Base-by-base conservation (phyloP, 306 rosid genomes). In the Quercus ilex region DNA sequence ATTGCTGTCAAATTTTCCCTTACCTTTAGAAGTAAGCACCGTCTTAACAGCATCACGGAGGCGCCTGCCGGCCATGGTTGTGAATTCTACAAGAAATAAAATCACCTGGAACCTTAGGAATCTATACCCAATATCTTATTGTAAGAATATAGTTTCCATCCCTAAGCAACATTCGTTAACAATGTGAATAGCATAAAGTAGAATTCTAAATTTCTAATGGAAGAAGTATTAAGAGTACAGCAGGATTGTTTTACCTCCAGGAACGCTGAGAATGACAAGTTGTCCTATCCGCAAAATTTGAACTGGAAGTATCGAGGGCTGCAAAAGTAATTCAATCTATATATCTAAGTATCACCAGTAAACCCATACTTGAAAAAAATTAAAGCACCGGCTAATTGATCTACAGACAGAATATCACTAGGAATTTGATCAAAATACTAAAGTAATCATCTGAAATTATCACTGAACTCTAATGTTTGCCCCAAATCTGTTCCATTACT, bases 31-130 rank as follows among this genome's bases (percentile, higher is more conserved):
- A 33, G 82, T 82, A 28, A 94, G 89, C 72, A 82, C 90, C 0
- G 80, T 77, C 87, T 78, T 90, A 82, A 94, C 97, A 65, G 96
- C 92, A 81, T 94, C 91, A n/a, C 96, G 96, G 46, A 94, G 96
- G 41, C 90, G 97, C 86, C 97, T 88, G 43, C 98, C 97, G 58
- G 98, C 98, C 98, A 94, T 94, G 72, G 97, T 90, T 15, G 98
- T 83, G 83, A 94, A 89, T 77, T 94, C 98, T 94, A 88, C 58
- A 75, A 64, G 75, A 63, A 80, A 23, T 23, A 23, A 26, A 20
- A 59, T 59, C 3, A 59, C 31, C 31, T 23, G 6, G 26, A 5
- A 59, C 65, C 31, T 59, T 59, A 59, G 15, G 13, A n/a, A 23
- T 23, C 65, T 59, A 59, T 49, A 1, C 53, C 14, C 5, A 10